Base-by-base conservation (phyloP, 1,284 basidiomycete species). In the Coriolopsis trogii region DNA sequence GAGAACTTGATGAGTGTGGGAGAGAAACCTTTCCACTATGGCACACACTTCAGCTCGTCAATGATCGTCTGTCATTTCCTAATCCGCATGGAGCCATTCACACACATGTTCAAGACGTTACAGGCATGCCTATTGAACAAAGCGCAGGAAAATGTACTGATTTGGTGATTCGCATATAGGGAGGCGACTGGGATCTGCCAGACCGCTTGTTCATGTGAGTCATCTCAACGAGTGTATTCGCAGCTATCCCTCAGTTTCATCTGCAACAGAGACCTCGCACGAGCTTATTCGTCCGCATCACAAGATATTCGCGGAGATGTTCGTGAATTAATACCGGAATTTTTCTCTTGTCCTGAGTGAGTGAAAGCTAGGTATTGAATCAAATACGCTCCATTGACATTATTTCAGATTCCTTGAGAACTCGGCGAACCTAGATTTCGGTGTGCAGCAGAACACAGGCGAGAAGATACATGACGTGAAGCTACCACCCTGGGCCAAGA, bases 11-110 rank as follows among this genome's bases (percentile, higher is more conserved):
- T 89, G 64, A 87, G 93, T 47, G 89, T 95, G 1, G 89, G 74
- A 4, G 93, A 95, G 72, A 79, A 82, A 41, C 93, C 94, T 0
- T 95, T 95, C 74, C 92, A 97, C 65, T 95, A 93, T 58, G 93
- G 93, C 41, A 98, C 95, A 1, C 95, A 98, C 67, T 98, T 95
- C 67, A 93, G 91, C 62, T 96, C 93, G 5, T 96, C 94, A 0
- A 96, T 97, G 88, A 97, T 95, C 53, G 93, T 96, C 28, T 96
- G 94, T 72, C 94, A 96, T 60, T 98, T 91, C 73, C 73, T 98
- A 64, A 96, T 98, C 55, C 82, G 95, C 10, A 73, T 96, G 61
- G 85, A 90, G 9, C 95, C 95, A 0, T 97, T 89, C 67, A 95
- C 93, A 18, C 86, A 89, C 64, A 95, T 95, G 85, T 96, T 95